Evolutionary conservation across 768 basidiomycete genomes (phyloP), one percentile per base, ranked within the genome.

Genomic region (Gelatoporia subvermispora): DNA sequence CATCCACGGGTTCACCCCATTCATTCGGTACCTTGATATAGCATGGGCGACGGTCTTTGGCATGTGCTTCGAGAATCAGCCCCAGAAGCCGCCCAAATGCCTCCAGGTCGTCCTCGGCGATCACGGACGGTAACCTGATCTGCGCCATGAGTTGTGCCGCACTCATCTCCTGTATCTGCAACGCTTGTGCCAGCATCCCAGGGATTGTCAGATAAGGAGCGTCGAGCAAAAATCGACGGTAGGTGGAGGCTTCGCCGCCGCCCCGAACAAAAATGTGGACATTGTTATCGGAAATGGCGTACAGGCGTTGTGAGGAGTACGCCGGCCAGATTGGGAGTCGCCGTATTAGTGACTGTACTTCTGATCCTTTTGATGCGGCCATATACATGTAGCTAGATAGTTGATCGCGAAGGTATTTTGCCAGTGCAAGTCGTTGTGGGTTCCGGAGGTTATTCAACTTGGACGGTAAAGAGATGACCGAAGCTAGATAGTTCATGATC

Each of bases 11-110:
- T 5, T n/a, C 41, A 3, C 43, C 22, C 34, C 5, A 15, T n/a
- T 22, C 37, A 31, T 50, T 50, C 2, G 53, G 53, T 8, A 52
- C 47, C 16, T 42, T 47, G 36, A 52, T 3, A 8, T 15, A 10
- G 25, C 20, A 21, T 10, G 7, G 15, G 10, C 37, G 11, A 24
- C 18, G 3, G 9, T 11, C 17, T 15, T 24, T 47, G 13, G 5
- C 11, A 22, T 21, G 11, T 16, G 18, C 11, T 28, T 28, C 23
- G 21, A 17, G 15, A 13, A 40, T 9, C 8, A 1, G 21, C 8
- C 3, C 11, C 5, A 31, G 34, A 21, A 52, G 41, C 1, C 5
- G n/a, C 23, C 23, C 15, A 20, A 20, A 47, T 11, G 21, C 10
- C 11, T 3, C 18, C 13, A 40, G 43, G 5, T 22, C 8, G 4